Evolutionary conservation across 2,329 filamentous ascomycete species (phyloP), one percentile per base, ranked within the genome.

Genomic region (Erysiphe pulchra): DNA sequence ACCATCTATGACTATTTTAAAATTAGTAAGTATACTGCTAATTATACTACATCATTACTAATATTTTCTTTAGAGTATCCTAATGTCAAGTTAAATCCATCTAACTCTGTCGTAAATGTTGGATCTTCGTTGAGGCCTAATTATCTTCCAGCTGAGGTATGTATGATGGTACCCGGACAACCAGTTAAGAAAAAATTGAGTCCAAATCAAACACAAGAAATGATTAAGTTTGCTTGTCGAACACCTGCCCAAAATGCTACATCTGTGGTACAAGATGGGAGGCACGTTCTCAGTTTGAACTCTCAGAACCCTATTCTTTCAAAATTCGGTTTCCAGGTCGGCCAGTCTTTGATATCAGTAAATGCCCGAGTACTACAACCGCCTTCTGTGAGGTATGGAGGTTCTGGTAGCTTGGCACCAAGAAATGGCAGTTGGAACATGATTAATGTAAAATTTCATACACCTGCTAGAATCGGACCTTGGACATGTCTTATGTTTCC

Each of bases 171-270:
- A 10, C 65, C 69, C 1, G 78, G 77, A 0, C 80, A 86, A 54
- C 58, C 69, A 0, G 65, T 73, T 17, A 70, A 67, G 32, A 60
- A 66, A 2, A 75, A 75, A 53, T 64, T 84, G 11, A 65, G 56
- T 0, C 62, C 66, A 0, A 57, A 63, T 0, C 77, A 85, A 54
- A 79, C 77, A 0, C 64, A 68, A 0, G 55, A 61, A 1, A 85
- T 87, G 80, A 72, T 86, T 36, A 60, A 62, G 1, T 81, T 82
- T 56, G 77, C 81, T 1, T 79, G 77, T 47, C 70, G 77, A 2
- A 61, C 61, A 0, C 80, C 81, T 0, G 65, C 66, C 1, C 61
- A 66, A 9, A 87, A 86, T 49, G 79, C 77, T 0, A 55, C 64
- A 1, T 77, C 74, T 0, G 77, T 86, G 52, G 65, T 67, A 1